Conservation (phyloP, 768 basidiomycete genomes). For the Leccinellum albellum region DNA sequence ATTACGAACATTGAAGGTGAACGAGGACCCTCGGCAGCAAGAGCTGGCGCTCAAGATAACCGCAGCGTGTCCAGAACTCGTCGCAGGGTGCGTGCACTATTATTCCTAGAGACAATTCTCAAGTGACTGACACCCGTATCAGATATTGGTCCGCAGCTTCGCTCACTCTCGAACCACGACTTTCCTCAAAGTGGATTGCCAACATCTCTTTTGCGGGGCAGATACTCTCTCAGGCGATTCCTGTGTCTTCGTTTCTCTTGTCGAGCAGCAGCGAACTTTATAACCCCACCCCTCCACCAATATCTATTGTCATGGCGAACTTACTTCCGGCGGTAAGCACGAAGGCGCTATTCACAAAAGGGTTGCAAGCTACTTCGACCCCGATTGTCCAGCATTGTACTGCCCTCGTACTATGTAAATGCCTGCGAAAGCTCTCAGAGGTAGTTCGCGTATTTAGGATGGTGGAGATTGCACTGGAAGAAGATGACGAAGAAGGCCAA, state of each 20-base stretch:
- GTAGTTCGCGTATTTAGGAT: constrained; percentile 48
- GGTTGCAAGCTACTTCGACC: constrained; percentile 63
- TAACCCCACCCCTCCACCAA: constrained; percentile 71
- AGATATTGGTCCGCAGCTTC: constrained; percentile 72
- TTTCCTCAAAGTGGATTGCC: constrained; percentile 87
- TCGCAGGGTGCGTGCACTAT: constrained; percentile 56
- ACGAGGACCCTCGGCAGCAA: constrained; percentile 83
- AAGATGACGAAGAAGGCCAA: constrained; percentile 58
- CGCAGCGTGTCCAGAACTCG: constrained; percentile 81
- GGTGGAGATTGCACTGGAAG: constrained; percentile 54
- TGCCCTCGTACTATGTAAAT: constrained; percentile 72
- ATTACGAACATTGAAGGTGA: constrained; percentile 73
- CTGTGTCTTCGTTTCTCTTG: constrained; percentile 58
- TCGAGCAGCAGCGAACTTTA: constrained; percentile 43
- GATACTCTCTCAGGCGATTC: constrained; percentile 75
- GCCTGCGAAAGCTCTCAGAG: constrained; percentile 63
- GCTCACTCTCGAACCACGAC: constrained; percentile 77
- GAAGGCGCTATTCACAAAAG: constrained; percentile 75
- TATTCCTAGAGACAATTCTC: not conserved
- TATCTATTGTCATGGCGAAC: constrained; percentile 68
- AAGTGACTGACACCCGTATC: constrained; percentile 12
- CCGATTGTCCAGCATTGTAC: constrained; percentile 81
- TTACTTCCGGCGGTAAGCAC: constrained; percentile 70
- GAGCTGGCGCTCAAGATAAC: constrained; percentile 80
- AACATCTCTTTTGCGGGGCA: constrained; percentile 81